Evolutionary conservation across 1,284 basidiomycete species (phyloP), one percentile per base, ranked within the genome.

Genomic region (Phellopilus nigrolimitatus): DNA sequence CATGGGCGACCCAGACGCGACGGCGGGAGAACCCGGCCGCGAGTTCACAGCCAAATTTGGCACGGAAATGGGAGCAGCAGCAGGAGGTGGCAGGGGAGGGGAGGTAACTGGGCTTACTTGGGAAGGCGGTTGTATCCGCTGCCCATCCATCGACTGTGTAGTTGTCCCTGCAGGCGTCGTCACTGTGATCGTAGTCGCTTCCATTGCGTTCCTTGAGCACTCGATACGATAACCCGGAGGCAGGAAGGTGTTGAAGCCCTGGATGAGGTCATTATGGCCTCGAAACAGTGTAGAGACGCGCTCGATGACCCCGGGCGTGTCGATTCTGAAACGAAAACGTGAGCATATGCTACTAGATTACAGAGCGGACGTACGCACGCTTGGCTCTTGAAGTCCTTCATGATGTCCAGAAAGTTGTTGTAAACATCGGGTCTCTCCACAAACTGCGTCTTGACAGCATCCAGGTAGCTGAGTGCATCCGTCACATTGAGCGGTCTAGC

Each of bases 201-300:
- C 82, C 57, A 75, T 71, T n/a, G 84, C 80, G 67, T 88, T 84
- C 37, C 72, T 75, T 54, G 87, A 84, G 66, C 94, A 88, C 63
- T 98, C 95, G 67, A 99, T 98, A 57, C 92, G 88, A 71, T 99
- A 99, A 30, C 95, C 95, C 19, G 90, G 82, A 0, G 97, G 97
- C 2, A 99, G 80, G 71, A 99, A 99, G 2, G 95, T 98, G 73
- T 99, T 99, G 81, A 99, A 99, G 28, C 97, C 97, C 69, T 97
- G 90, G 51, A 99, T 98, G 61, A 99, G 88, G 56, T 79, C 70
- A 1, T 91, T 92, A 69, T 98, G 93, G 10, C 94, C 94, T 60
- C 91, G 84, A 70, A 99, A 99, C 39, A 99, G 84, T 58, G 81
- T 84, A 1, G 95, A 98, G 48, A 99, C 95, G 53, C 97, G 89